Evolutionary conservation across 768 basidiomycete species (phyloP).

Genomic region (Dioszegia aurantiaca): DNA sequence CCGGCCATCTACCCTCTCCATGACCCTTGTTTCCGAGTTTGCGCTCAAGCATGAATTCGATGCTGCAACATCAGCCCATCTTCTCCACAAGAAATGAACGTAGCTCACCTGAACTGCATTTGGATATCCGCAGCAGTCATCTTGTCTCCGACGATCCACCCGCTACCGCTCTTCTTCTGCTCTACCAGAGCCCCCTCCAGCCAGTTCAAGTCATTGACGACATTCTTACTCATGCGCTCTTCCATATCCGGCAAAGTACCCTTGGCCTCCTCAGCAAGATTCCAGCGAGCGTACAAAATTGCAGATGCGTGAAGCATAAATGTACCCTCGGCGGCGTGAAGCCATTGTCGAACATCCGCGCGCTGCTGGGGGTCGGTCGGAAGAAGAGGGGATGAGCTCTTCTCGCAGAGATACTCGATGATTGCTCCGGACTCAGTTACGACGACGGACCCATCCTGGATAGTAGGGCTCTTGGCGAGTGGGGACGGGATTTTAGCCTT

Average conservation of each 20-base stretch:
- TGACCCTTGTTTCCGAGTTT: conserved; percentile 14
- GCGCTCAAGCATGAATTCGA: conserved; percentile 18
- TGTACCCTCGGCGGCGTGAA: conserved; percentile 20
- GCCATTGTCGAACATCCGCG: conserved; percentile 15
- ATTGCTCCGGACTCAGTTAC: conserved; percentile 19
- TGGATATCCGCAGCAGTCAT: conserved; percentile 17
- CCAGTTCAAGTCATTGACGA: conserved; percentile 20
- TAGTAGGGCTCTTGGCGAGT: conserved; percentile 15
- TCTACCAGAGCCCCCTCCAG: conserved; percentile 6
- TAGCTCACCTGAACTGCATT: conserved; percentile 22
- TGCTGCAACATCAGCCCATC: conserved; percentile 4
- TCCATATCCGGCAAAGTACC: conserved; percentile 8
- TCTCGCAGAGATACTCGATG: conserved; percentile 21
- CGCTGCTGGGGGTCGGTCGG: neutral
- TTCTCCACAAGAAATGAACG: neutral
- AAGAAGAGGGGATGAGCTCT: neutral
- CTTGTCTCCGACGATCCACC: conserved; percentile 16
- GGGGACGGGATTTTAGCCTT: conserved; percentile 16
- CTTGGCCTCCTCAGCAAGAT: conserved; percentile 9
- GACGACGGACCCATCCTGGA: conserved; percentile 11
- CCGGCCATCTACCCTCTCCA: conserved; percentile 12
- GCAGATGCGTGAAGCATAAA: conserved; percentile 16
- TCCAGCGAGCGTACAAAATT: conserved; percentile 17
- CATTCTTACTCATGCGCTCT: conserved; percentile 15
- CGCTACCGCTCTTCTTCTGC: conserved; percentile 14